These are phyloP conservation scores for Naematelia encephala DNA, from an alignment of 768 basidiomycete genomes.

Conservation along the genomic window DNA sequence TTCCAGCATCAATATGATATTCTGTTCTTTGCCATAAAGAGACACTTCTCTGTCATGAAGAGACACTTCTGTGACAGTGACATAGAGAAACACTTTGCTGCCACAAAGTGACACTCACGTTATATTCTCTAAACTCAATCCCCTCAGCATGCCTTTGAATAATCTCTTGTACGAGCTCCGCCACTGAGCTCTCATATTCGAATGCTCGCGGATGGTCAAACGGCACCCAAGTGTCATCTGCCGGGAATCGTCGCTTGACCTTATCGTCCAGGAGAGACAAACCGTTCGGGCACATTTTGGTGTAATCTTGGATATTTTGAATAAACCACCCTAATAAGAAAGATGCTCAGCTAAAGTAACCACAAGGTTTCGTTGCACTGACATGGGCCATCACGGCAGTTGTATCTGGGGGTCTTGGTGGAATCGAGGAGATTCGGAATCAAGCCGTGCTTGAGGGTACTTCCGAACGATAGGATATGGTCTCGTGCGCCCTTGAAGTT, in stretches of 20 bases:
- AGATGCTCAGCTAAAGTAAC: neutral
- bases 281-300: constrained; percentile 76
- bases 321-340: constrained; percentile 75
- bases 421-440: constrained; percentile 96
- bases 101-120: constrained; percentile 52
- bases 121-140: constrained; percentile 91
- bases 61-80: neutral
- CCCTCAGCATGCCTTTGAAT: constrained; percentile 89
- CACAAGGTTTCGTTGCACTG: constrained; percentile 3
- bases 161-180: constrained; percentile 96
- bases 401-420: constrained; percentile 76
- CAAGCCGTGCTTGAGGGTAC: constrained; percentile 88
- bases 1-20: neutral
- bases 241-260: constrained; percentile 90
- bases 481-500: constrained; percentile 64
- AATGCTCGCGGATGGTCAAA: constrained; percentile 87
- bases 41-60: neutral
- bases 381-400: constrained; percentile 95
- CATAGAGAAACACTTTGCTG: neutral
- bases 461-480: constrained; percentile 90
- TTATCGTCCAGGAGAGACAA: constrained; percentile 70
- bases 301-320: constrained; percentile 96
- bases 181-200: constrained; percentile 72
- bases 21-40: neutral
- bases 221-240: constrained; percentile 86